Base-by-base conservation (phyloP, 2,329 filamentous ascomycete species). In the Stemphylium vesicarium region DNA sequence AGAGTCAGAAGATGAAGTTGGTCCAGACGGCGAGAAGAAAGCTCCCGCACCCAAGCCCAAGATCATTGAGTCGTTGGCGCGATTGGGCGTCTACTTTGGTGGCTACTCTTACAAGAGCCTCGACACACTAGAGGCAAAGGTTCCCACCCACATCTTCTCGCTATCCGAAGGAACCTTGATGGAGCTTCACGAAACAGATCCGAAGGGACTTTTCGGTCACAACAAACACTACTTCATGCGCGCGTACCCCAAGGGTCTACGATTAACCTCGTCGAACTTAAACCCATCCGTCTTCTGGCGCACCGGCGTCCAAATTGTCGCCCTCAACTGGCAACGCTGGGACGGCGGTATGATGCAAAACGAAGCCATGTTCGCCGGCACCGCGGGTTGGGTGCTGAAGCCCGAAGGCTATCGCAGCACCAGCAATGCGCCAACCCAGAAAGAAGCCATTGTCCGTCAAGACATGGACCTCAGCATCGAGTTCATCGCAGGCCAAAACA, bases 341-440 rank as follows among this genome's bases (percentile, higher is more conserved):
- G 92, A 97, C 68, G 89, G 91, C 64, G 92, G 91, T 29, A 96
- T 96, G 88, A 97, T 97, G 94, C 83, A 96, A 12, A 97, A 97
- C 70, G 88, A 95, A 70, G 93, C 86, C 64, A 95, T 96, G 91
- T 96, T 96, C 75, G 84, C 86, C 1, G 90, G 87, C 9, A 89
- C 90, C 45, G 80, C 85, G 37, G 93, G 94, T 36, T 97, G 91
- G 90, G 86, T 93, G 2, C 81, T 95, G 57, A 97, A 97, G 76
- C 92, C 93, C 0, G 73, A 82, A 29, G 88, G 88, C 13, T 95
- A 92, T 73, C 88, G 86, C 42, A 77, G 74, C 58, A 66, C 59
- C 56, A 77, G 68, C 52, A 56, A 55, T 33, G 73, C 55, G 22
- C 63, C 49, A 8, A 70, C 62, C 31, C 79, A 84, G 50, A 77